Evolutionary conservation across 1,139 yeast species (phyloP).

Genomic region (Saccharomyces hybrid): DNA sequence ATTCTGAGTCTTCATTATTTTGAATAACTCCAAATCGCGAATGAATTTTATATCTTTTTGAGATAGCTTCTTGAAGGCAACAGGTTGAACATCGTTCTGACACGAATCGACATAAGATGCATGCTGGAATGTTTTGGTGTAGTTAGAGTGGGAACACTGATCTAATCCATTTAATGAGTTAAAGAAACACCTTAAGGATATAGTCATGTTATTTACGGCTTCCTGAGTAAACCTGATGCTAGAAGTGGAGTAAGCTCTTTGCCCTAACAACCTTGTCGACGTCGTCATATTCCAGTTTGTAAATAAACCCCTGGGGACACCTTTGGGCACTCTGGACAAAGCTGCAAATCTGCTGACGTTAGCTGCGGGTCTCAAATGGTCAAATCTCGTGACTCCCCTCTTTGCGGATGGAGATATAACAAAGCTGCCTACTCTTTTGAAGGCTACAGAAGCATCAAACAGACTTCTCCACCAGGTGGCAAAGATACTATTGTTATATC

Average conservation of each 20-base stretch:
- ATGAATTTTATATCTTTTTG: conserved; percentile 16
- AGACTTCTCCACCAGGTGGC: not conserved
- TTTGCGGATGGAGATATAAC: not conserved
- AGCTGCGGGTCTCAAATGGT: not conserved
- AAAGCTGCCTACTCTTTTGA: not conserved
- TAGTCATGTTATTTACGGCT: conserved; percentile 36
- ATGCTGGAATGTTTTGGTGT: not conserved
- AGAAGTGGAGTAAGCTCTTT: conserved; percentile 13
- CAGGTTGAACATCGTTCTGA: not conserved
- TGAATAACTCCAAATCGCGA: conserved; percentile 35
- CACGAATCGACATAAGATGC: not conserved
- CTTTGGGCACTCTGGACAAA: conserved; percentile 10
- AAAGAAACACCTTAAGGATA: conserved; percentile 32
- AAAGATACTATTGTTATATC: not conserved
- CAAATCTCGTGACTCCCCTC: not conserved
- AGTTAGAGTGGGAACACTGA: not conserved
- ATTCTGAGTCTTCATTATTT: conserved; percentile 32
- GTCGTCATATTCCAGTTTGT: conserved; percentile 17
- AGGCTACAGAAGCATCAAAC: not conserved
- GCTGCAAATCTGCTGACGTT: conserved; percentile 4
- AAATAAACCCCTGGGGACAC: conserved; percentile 16
- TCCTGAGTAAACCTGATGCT: conserved; percentile 30
- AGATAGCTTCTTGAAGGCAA: conserved; percentile 1
- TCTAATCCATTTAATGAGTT: conserved; percentile 28
- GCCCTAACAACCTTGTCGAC: conserved; percentile 8